These are phyloP conservation scores for Fusarium marasasianum DNA, from an alignment of 2,329 filamentous ascomycete genomes.

Conservation along the genomic window DNA sequence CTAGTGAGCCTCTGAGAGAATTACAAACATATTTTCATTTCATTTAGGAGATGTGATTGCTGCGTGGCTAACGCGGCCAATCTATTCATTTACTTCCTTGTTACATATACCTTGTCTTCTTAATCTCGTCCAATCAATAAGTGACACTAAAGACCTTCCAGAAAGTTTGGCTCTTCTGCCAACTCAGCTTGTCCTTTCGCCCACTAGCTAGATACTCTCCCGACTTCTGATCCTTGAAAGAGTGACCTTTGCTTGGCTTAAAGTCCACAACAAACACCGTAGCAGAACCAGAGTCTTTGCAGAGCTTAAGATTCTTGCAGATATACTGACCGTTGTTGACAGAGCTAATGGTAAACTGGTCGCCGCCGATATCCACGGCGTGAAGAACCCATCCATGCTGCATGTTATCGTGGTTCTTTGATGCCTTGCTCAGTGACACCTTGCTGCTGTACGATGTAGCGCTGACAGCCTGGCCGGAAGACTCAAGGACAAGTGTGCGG, in stretches of 20 bases:
- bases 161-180: background rate
- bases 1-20: background rate
- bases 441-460: fast-evolving
- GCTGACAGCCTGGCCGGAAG: background rate
- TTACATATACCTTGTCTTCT: too few relatives aligned
- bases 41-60: too few relatives aligned
- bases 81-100: background rate
- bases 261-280: background rate
- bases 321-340: background rate
- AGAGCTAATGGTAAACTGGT: background rate
- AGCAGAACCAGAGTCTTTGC: background rate
- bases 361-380: background rate
- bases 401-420: background rate
- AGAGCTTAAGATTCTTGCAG: background rate
- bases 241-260: background rate
- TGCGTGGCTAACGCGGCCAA: background rate
- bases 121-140: background rate
- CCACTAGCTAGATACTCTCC: background rate
- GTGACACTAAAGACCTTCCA: conserved; percentile 6
- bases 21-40: background rate
- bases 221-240: background rate
- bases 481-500: background rate
- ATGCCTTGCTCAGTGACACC: background rate
- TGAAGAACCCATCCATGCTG: background rate
- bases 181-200: background rate